Base-by-base conservation (phyloP, 257 asterid species). In the Perilla frutescens region DNA sequence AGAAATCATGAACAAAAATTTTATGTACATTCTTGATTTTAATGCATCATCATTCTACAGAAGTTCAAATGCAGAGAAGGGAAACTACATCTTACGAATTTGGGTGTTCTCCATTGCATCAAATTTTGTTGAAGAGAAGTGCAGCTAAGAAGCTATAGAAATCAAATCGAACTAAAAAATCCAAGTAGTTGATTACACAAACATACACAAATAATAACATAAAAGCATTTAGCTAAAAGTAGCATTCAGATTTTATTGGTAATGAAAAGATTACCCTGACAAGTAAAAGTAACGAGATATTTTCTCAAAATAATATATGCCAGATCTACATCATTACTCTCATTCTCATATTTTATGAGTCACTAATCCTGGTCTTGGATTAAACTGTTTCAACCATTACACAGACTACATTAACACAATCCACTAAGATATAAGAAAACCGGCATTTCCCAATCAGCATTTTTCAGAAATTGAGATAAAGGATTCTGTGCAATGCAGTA, bases 91-190 rank as follows among this genome's bases (percentile, higher is more conserved):
- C 65, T 20, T 37, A 31, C 4, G 5, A 9, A 74, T 37, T 43
- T 65, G 51, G 48, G 13, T 50, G n/a, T 36, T 53, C 48, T 63
- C 34, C 45, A 66, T 44, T 41, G 75, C 40, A 67, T 55, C 57
- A 39, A 2, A 47, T 47, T 31, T 41, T 74, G 31, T 66, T 55
- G 37, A 40, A 64, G 47, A 51, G 39, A 13, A n/a, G 41, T 20
- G 26, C 41, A 51, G 44, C 63, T 14, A 59, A 39, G 20, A 69
- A 48, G n/a, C 5, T 36, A 26, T 13, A 43, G 40, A 31, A 47
- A 11, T 41, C 14, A 13, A 39, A 10, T 67, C 34, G 51, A 7
- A 53, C 49, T 6, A 54, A 8, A 13, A 49, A 44, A 48, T 26
- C 49, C 60, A 36, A n/a, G 5, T 50, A 34, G 15, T 29, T 12